These are phyloP conservation scores for Oryza punctata DNA, from an alignment of 176 grass and related monocot species.

Conservation along the genomic window DNA sequence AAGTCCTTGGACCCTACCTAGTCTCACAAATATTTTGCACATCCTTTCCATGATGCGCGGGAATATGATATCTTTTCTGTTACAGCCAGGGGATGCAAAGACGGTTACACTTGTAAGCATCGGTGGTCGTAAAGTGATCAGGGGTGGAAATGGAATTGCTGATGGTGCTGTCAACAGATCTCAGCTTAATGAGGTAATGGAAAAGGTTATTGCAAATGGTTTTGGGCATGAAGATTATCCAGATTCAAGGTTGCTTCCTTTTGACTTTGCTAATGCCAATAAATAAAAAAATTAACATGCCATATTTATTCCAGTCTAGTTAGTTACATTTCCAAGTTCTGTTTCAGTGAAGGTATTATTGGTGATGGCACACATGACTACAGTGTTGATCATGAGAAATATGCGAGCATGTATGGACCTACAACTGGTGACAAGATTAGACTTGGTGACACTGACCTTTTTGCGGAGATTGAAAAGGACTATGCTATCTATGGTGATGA, in stretches of 20 bases:
- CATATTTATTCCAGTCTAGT: slow-evolving; percentile 3
- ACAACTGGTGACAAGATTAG: slow-evolving; percentile 93
- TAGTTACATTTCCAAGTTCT: slow-evolving; percentile 38
- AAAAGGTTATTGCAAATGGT: slow-evolving; percentile 56
- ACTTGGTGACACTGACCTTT: slow-evolving; percentile 89
- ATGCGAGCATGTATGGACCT: slow-evolving; percentile 96
- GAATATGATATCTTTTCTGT: slow-evolving; percentile 24
- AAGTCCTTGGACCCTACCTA: not conserved
- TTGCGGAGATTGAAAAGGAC: slow-evolving; percentile 94
- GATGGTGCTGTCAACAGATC: slow-evolving; percentile 71
- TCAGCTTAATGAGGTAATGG: slow-evolving; percentile 59
- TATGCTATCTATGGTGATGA: slow-evolving; percentile 88
- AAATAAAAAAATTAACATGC: not conserved
- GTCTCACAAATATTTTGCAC: slow-evolving; percentile 8
- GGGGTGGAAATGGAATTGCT: slow-evolving; percentile 81
- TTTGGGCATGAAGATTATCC: slow-evolving; percentile 84
- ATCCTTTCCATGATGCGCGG: not conserved
- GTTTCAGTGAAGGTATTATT: slow-evolving; percentile 77
- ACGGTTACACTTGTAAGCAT: slow-evolving; percentile 90
- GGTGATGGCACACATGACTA: slow-evolving; percentile 64
- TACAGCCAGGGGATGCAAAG: slow-evolving; percentile 87
- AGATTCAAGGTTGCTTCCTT: slow-evolving; percentile 58
- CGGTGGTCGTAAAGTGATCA: slow-evolving; percentile 77
- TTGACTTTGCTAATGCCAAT: not conserved
- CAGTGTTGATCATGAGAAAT: slow-evolving; percentile 71